Conservation (phyloP, 73 alveolate genomes). For the Uronychia setigera region DNA sequence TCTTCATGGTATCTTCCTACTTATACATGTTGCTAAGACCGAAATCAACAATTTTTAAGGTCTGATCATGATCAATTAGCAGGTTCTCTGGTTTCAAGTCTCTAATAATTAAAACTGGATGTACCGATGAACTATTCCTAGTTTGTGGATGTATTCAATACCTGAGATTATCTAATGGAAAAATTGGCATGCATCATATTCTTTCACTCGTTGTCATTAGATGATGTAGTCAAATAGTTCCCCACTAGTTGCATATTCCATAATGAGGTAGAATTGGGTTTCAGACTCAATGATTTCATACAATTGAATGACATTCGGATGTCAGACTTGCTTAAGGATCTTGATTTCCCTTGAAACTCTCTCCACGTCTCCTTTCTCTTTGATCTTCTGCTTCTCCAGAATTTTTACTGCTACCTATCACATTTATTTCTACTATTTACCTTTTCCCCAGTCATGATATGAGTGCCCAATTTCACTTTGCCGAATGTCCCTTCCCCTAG, state of each 20-base stretch:
- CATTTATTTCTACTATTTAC: too few relatives aligned
- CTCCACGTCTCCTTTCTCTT: conserved; percentile 51
- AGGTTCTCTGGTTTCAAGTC: conserved; percentile 88
- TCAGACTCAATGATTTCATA: conserved; percentile 75
- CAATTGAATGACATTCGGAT: conserved; percentile 74
- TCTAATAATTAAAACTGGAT: conserved; percentile 4
- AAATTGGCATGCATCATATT: conserved; percentile 81
- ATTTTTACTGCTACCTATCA: conserved; percentile 76
- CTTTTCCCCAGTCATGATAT: conserved; percentile 35
- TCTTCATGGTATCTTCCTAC: conserved; percentile 24
- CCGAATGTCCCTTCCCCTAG: conserved; percentile 51
- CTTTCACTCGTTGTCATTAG: conserved; percentile 74
- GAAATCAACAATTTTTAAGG: conserved; percentile 51
- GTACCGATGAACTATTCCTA: conserved; percentile 81
- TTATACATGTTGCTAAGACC: conserved; percentile 45
- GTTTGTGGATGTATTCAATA: conserved; percentile 87
- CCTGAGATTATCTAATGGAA: conserved; percentile 89
- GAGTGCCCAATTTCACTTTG: conserved; percentile 43
- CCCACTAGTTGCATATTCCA: conserved; percentile 88
- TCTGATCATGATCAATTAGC: conserved; percentile 47
- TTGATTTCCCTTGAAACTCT: conserved; percentile 68
- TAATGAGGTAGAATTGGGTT: conserved; percentile 64
- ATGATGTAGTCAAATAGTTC: conserved; percentile 87
- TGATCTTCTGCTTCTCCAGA: conserved; percentile 62
- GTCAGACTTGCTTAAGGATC: conserved; percentile 70